These are phyloP conservation scores for Bipolaris victoriae DNA, from an alignment of 2,329 filamentous ascomycete species.

Conservation along the genomic window DNA sequence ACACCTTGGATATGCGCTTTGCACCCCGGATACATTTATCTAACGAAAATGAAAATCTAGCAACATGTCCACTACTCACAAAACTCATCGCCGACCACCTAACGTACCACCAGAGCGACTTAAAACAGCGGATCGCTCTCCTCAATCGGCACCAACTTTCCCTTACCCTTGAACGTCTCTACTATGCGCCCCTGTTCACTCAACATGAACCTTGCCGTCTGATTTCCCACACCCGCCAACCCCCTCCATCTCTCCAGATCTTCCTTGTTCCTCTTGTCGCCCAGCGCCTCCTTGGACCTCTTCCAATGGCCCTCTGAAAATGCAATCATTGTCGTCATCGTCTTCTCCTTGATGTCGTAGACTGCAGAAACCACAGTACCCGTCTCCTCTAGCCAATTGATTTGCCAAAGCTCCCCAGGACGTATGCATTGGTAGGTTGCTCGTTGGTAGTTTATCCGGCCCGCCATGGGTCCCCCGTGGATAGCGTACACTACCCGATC, in stretches of 20 bases:
- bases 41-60: neutral
- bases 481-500: slow-evolving; percentile 63
- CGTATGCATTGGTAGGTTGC: slow-evolving; percentile 64
- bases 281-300: slow-evolving; percentile 57
- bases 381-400: slow-evolving; percentile 67
- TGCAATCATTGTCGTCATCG: slow-evolving; percentile 59
- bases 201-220: slow-evolving; percentile 59
- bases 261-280: slow-evolving; percentile 60
- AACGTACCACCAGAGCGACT: neutral
- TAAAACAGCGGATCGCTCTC: slow-evolving; percentile 29
- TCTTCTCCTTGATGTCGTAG: slow-evolving; percentile 59
- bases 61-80: neutral
- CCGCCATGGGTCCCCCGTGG: slow-evolving; percentile 62
- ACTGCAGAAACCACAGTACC: slow-evolving; percentile 63
- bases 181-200: slow-evolving; percentile 61
- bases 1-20: neutral
- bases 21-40: neutral
- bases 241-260: slow-evolving; percentile 61
- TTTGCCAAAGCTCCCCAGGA: slow-evolving; percentile 64
- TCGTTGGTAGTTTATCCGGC: slow-evolving; percentile 59
- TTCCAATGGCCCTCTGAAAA: slow-evolving; percentile 66
- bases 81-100: neutral
- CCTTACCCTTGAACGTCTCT: slow-evolving; percentile 59
- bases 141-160: slow-evolving; percentile 55
- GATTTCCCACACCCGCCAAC: slow-evolving; percentile 57